phyloP scores from a whole-genome alignment of 805 yeast genomes.

The Candida chilensis region DNA sequence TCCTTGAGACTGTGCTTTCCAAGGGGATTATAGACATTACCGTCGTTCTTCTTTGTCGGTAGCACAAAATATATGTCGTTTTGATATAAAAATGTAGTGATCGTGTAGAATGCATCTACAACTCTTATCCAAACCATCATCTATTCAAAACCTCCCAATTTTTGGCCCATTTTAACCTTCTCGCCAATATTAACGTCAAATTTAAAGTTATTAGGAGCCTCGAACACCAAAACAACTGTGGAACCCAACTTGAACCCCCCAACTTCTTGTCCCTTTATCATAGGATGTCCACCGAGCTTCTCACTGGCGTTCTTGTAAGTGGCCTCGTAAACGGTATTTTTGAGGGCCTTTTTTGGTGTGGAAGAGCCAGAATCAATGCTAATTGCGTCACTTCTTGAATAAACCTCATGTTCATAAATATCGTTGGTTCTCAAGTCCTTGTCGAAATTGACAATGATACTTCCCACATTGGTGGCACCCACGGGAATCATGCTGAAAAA shows the following conservation, averaged over 20 bases:
- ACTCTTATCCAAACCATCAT: too few relatives aligned
- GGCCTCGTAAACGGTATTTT: constrained; percentile 89
- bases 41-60: too few relatives aligned
- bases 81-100: too few relatives aligned
- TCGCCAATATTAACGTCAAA: constrained; percentile 69
- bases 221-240: constrained; percentile 94
- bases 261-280: constrained; percentile 86
- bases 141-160: constrained; percentile 43
- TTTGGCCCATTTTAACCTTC: constrained; percentile 77
- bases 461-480: constrained; percentile 98
- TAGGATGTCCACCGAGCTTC: constrained; percentile 77
- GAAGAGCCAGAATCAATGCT: not conserved
- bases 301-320: constrained; percentile 76
- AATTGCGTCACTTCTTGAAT: constrained; percentile 10
- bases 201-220: constrained; percentile 78
- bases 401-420: constrained; percentile 42
- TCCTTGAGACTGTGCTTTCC: too few relatives aligned
- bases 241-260: constrained; percentile 97
- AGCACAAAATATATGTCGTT: too few relatives aligned
- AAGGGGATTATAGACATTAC: too few relatives aligned
- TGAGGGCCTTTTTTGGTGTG: constrained; percentile 34
- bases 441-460: constrained; percentile 87
- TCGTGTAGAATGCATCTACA: too few relatives aligned
- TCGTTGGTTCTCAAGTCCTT: constrained; percentile 82
- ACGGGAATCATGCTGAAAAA: constrained; percentile 98